Percentiles rank a stretch among this genome's conserved stretches.
Conservation (phyloP, 2,329 filamentous ascomycete species). For the Chrysoporthe puriensis region DNA sequence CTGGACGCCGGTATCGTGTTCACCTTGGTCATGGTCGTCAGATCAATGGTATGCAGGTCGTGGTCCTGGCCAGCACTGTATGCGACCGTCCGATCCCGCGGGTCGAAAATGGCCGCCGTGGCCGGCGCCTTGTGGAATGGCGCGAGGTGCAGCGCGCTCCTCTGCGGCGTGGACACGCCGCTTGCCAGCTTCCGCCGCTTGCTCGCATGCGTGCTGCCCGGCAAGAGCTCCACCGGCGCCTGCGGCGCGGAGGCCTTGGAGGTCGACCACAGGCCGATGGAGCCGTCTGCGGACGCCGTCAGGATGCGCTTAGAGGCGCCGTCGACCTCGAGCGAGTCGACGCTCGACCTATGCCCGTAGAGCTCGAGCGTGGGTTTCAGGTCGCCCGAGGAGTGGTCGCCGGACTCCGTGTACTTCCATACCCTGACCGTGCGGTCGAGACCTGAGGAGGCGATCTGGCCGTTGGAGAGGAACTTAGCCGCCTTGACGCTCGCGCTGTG, state of each 20-base stretch:
- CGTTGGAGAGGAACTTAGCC: slow-evolving; percentile 80
- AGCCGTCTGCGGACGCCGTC: slow-evolving; percentile 82
- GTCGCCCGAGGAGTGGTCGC: slow-evolving; percentile 60
- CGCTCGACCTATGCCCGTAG: slow-evolving; percentile 51
- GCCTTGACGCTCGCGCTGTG: slow-evolving; percentile 79
- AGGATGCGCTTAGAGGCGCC: slow-evolving; percentile 75
- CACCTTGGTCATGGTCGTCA: slow-evolving; percentile 78
- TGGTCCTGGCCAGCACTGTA: slow-evolving; percentile 94
- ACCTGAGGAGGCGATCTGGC: slow-evolving; percentile 79
- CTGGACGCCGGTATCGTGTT: slow-evolving; percentile 84
- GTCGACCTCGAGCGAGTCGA: slow-evolving; percentile 74
- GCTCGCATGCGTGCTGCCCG: slow-evolving; percentile 62
- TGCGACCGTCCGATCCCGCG: slow-evolving; percentile 80
- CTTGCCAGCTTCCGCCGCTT: slow-evolving; percentile 76
- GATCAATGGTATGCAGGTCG: slow-evolving; percentile 86
- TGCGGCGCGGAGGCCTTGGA: slow-evolving; percentile 76
- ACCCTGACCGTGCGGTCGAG: slow-evolving; percentile 84
- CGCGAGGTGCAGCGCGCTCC: slow-evolving; percentile 78
- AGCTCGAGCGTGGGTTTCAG: slow-evolving; percentile 75
- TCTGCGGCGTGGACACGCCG: slow-evolving; percentile 60
- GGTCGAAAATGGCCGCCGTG: slow-evolving; percentile 83
- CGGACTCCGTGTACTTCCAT: slow-evolving; percentile 81
- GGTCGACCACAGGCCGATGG: slow-evolving; percentile 86
- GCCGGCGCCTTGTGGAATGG: slow-evolving; percentile 73
- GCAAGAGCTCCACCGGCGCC: slow-evolving; percentile 71